These are phyloP conservation scores for Scolecobasidium constrictum DNA, from an alignment of 2,329 filamentous ascomycete genomes.

Conservation along the genomic window DNA sequence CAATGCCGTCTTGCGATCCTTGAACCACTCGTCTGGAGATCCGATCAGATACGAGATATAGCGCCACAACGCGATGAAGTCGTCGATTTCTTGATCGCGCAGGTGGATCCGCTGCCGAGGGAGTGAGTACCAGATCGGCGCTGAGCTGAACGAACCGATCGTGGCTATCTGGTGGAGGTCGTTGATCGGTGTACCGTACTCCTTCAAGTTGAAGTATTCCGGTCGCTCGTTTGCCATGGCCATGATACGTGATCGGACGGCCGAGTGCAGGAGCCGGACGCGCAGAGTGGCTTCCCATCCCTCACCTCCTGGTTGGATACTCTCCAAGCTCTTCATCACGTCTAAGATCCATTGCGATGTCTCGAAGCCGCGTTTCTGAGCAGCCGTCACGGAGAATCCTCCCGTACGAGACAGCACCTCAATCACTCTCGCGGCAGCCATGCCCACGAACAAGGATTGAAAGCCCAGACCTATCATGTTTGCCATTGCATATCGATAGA, in stretches of 20 bases:
- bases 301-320: slow-evolving; percentile 56
- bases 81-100: slow-evolving; percentile 47
- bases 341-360: slow-evolving; percentile 68
- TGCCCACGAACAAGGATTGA: slow-evolving; percentile 56
- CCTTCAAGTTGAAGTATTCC: slow-evolving; percentile 50
- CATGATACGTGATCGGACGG: slow-evolving; percentile 54
- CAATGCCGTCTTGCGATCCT: slow-evolving; percentile 47
- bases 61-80: slow-evolving; percentile 68
- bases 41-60: slow-evolving; percentile 64
- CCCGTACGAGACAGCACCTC: slow-evolving; percentile 65
- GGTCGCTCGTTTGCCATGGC: slow-evolving; percentile 45
- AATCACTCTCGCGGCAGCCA: slow-evolving; percentile 60
- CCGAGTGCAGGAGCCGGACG: slow-evolving; percentile 58
- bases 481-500: slow-evolving; percentile 63
- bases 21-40: slow-evolving; percentile 48
- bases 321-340: slow-evolving; percentile 52
- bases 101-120: slow-evolving; percentile 63
- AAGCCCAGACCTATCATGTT: slow-evolving; percentile 53
- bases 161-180: slow-evolving; percentile 66
- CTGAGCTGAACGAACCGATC: slow-evolving; percentile 57
- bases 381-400: slow-evolving; percentile 58
- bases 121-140: slow-evolving; percentile 55
- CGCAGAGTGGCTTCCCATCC: slow-evolving; percentile 55
- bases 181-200: slow-evolving; percentile 58
- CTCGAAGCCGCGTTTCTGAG: slow-evolving; percentile 55